Evolutionary conservation across 2,329 filamentous ascomycete genomes (phyloP).

Genomic region (Ceratocystis smalleyi): DNA sequence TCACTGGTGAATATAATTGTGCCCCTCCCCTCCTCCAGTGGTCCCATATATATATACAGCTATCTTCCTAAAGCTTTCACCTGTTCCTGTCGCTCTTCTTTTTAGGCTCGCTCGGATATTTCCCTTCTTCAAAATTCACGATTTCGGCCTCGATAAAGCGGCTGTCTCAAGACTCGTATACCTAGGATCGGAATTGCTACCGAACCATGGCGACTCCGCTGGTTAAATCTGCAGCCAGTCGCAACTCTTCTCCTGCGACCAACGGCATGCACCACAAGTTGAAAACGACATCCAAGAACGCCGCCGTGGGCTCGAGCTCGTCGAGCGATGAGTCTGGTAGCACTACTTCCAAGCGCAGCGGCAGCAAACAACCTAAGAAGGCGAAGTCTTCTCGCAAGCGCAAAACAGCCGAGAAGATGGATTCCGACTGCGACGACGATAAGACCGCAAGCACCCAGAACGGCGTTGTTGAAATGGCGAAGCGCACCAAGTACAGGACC

Average conservation of each 20-base stretch:
- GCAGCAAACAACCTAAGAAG: constrained; percentile 14
- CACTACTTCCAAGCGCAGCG: constrained; percentile 12
- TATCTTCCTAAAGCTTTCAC: not conserved
- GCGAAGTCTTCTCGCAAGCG: constrained; percentile 16
- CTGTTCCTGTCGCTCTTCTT: not conserved
- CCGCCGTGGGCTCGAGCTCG: not conserved
- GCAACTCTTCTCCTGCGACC: not conserved
- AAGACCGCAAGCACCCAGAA: not conserved
- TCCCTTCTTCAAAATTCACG: not conserved
- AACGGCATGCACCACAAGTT: constrained; percentile 9
- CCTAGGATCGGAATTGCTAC: not conserved
- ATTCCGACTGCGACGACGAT: constrained; percentile 24
- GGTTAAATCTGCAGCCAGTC: constrained; percentile 1
- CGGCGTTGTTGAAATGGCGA: constrained; percentile 2
- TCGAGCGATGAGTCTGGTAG: constrained; percentile 16
- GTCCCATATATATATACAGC: constrained; percentile 1
- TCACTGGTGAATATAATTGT: not conserved
- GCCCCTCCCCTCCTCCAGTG: not conserved
- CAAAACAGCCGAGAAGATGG: constrained; percentile 30
- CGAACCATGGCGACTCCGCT: constrained; percentile 13
- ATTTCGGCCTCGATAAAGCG: not conserved
- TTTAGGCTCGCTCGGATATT: not conserved
- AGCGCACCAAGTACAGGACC: constrained; percentile 12
- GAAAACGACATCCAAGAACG: not conserved
- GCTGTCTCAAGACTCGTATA: not conserved